Conservation (phyloP, 1,284 basidiomycete genomes). For the Omphalotus olearius region DNA sequence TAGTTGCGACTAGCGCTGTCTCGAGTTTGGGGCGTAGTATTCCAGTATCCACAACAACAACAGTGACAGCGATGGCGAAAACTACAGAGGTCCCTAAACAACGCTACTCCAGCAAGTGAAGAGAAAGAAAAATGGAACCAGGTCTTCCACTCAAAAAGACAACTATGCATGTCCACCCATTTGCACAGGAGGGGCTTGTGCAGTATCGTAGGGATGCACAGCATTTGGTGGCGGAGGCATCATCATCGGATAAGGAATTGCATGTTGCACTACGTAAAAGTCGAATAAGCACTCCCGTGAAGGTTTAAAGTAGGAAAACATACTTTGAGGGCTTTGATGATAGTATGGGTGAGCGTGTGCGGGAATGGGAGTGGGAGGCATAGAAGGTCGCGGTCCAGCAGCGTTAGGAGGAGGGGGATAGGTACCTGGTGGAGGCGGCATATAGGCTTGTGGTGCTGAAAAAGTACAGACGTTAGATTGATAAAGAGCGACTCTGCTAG, state of each 20-base stretch:
- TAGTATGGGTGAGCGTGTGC: slow-evolving; percentile 81
- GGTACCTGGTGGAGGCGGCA: slow-evolving; percentile 40
- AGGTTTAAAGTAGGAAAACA: slow-evolving; percentile 29
- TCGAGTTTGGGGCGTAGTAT: slow-evolving; percentile 19
- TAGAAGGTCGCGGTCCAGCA: slow-evolving; percentile 69
- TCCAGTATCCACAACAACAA: slow-evolving; percentile 29
- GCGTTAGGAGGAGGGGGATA: slow-evolving; percentile 74
- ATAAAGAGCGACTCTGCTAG: background rate
- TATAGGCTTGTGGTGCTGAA: slow-evolving; percentile 46
- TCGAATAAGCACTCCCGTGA: slow-evolving; percentile 20
- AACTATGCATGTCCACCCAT: slow-evolving; percentile 69
- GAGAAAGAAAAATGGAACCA: background rate
- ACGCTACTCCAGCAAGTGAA: slow-evolving; percentile 4
- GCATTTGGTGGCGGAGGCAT: slow-evolving; percentile 70
- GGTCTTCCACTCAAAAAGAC: background rate
- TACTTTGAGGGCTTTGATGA: slow-evolving; percentile 82
- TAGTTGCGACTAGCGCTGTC: no score
- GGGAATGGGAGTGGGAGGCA: slow-evolving; percentile 83
- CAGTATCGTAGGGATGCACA: slow-evolving; percentile 65
- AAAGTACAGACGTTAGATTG: background rate
- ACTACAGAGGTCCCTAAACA: slow-evolving; percentile 5
- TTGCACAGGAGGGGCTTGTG: slow-evolving; percentile 61
- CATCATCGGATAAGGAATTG: slow-evolving; percentile 82
- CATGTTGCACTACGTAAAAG: slow-evolving; percentile 64
- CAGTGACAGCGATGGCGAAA: background rate